phyloP scores from a whole-genome alignment of 2,329 filamentous ascomycete genomes.

The Rutstroemia sp. region DNA sequence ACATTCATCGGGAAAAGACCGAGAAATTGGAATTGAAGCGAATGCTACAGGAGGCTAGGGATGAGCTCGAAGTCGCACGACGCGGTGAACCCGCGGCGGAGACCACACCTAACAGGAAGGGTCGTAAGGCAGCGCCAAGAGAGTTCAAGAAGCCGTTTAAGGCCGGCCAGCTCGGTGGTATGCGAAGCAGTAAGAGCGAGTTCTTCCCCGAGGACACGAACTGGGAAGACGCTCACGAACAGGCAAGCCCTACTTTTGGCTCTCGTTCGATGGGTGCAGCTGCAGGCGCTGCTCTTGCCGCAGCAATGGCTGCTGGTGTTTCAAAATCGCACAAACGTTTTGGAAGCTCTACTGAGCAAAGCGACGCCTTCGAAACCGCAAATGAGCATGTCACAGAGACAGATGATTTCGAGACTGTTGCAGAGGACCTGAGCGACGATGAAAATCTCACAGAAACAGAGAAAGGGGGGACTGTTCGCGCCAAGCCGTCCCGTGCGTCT shows the following conservation, averaged over 20 bases:
- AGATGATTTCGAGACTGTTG: slow-evolving; percentile 91
- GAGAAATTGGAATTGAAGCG: slow-evolving; percentile 95
- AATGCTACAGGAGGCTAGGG: slow-evolving; percentile 88
- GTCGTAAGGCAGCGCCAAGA: slow-evolving; percentile 53
- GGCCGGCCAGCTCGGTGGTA: slow-evolving; percentile 66
- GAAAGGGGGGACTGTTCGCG: slow-evolving; percentile 31
- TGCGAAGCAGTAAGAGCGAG: slow-evolving; percentile 69
- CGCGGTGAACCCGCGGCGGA: slow-evolving; percentile 40
- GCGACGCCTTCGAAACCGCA: slow-evolving; percentile 61
- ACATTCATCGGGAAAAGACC: slow-evolving; percentile 95
- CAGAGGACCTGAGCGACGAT: slow-evolving; percentile 71
- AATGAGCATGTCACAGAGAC: slow-evolving; percentile 83
- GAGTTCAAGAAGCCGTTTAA: slow-evolving; percentile 73
- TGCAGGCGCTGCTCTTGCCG: slow-evolving; percentile 27
- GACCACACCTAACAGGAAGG: slow-evolving; percentile 48
- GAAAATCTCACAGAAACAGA: slow-evolving; percentile 81
- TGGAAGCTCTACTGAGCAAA: slow-evolving; percentile 74
- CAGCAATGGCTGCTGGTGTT: slow-evolving; percentile 21
- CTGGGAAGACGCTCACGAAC: slow-evolving; percentile 71
- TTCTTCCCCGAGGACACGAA: slow-evolving; percentile 72
- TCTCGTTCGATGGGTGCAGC: slow-evolving; percentile 17
- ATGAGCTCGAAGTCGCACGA: slow-evolving; percentile 69
- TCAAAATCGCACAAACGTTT: slow-evolving; percentile 52
- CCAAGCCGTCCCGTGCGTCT: slow-evolving; percentile 31
- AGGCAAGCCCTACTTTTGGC: slow-evolving; percentile 51